phyloP scores from a whole-genome alignment of 2,329 filamentous ascomycete species.

The Paraconiothyrium brasiliense region DNA sequence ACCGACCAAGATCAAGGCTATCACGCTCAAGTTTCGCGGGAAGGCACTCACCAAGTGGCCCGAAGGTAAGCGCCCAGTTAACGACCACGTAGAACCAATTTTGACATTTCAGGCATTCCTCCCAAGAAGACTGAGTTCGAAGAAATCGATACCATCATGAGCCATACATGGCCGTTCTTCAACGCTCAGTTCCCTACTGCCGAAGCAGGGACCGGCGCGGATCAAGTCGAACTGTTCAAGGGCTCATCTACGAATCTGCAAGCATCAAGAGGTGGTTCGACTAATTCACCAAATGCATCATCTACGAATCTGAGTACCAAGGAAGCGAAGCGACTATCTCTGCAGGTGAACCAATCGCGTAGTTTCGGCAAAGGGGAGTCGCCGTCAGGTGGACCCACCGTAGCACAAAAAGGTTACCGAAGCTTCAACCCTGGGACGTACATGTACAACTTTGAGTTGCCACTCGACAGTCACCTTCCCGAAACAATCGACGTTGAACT shows the following conservation, averaged over 20 bases:
- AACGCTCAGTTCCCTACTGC: slow-evolving; percentile 74
- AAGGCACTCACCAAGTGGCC: slow-evolving; percentile 94
- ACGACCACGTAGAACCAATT: background rate
- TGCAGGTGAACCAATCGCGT: slow-evolving; percentile 82
- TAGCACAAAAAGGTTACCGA: slow-evolving; percentile 83
- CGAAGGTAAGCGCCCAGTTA: slow-evolving; percentile 65
- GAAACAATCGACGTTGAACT: slow-evolving; percentile 90
- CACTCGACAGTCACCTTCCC: slow-evolving; percentile 77
- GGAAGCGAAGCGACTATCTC: slow-evolving; percentile 74
- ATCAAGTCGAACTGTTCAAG: slow-evolving; percentile 67
- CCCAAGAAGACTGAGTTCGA: slow-evolving; percentile 83
- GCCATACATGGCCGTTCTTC: slow-evolving; percentile 91
- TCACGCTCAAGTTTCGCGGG: slow-evolving; percentile 86
- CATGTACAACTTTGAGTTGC: slow-evolving; percentile 82
- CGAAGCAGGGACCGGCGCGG: slow-evolving; percentile 69
- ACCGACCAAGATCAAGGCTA: slow-evolving; percentile 89
- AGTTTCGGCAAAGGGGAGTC: slow-evolving; percentile 85
- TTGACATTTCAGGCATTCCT: slow-evolving; percentile 71
- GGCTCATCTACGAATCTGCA: slow-evolving; percentile 41
- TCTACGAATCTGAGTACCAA: slow-evolving; percentile 56
- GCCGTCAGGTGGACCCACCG: slow-evolving; percentile 62
- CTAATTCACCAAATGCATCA: slow-evolving; percentile 58
- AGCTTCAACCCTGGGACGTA: slow-evolving; percentile 82
- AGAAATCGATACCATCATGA: slow-evolving; percentile 86
- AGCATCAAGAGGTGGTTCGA: slow-evolving; percentile 43